These are phyloP conservation scores for Epichloe bromicola DNA, from an alignment of 2,329 filamentous ascomycete genomes.

Conservation along the genomic window DNA sequence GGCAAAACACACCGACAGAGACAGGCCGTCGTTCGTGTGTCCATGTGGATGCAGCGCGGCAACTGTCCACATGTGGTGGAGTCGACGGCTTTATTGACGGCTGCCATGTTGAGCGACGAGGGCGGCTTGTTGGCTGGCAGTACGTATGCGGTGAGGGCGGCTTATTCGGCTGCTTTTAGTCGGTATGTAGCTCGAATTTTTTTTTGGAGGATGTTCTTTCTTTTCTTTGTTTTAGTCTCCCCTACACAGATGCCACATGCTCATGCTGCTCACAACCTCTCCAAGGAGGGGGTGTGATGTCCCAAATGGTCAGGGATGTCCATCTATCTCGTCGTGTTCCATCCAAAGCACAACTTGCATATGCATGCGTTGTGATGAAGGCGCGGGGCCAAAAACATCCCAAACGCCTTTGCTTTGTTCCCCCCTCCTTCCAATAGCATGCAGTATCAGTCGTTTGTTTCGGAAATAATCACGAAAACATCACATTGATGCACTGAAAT, in stretches of 20 bases:
- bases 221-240: background rate
- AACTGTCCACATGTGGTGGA: conserved; percentile 69
- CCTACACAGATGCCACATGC: background rate
- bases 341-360: background rate
- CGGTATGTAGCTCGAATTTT: conserved; percentile 34
- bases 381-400: background rate
- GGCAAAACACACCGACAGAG: conserved; percentile 20
- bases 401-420: background rate
- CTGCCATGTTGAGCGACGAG: conserved; percentile 56
- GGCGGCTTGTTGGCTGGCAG: conserved; percentile 27
- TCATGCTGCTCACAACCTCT: background rate
- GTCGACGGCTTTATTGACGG: conserved; percentile 60
- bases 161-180: conserved; percentile 64
- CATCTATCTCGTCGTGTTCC: background rate
- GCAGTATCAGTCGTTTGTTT: background rate
- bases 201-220: background rate
- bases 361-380: background rate
- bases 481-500: background rate
- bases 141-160: conserved; percentile 48
- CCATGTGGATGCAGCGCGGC: conserved; percentile 59
- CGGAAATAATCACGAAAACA: background rate
- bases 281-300: background rate
- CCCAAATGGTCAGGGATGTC: background rate
- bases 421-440: background rate
- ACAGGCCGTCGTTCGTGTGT: conserved; percentile 42